These are phyloP conservation scores for Yamadazyma kitorensis DNA, from an alignment of 805 yeast genomes.

Conservation along the genomic window DNA sequence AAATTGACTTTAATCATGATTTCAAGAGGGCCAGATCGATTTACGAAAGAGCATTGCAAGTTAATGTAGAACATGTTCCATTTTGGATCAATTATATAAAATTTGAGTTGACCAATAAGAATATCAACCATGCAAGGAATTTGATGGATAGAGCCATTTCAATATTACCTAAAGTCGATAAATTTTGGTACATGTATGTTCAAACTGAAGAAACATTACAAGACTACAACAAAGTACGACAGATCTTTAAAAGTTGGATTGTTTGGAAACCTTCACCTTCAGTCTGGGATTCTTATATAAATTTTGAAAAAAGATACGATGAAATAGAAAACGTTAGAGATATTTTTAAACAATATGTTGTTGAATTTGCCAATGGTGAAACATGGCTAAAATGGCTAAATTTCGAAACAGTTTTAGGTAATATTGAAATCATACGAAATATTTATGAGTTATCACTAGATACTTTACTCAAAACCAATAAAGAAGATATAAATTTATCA, in stretches of 20 bases:
- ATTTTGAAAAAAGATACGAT: conserved; percentile 67
- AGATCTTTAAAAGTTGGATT: conserved; percentile 76
- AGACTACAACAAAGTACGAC: conserved; percentile 58
- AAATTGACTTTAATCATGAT: conserved; percentile 71
- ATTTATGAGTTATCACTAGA: conserved; percentile 71
- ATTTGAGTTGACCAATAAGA: conserved; percentile 66
- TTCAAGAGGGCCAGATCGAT: conserved; percentile 77
- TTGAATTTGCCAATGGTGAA: conserved; percentile 26
- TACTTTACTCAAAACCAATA: conserved; percentile 28
- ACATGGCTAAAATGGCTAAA: conserved; percentile 77
- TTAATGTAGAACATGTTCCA: conserved; percentile 72
- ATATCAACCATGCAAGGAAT: conserved; percentile 86
- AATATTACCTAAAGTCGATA: conserved; percentile 73
- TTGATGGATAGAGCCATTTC: conserved; percentile 74
- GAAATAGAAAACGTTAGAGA: conserved; percentile 54
- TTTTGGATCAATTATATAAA: conserved; percentile 85
- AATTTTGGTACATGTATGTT: conserved; percentile 82
- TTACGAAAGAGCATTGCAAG: conserved; percentile 82
- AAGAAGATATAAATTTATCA: conserved; percentile 24
- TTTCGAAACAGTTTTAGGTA: conserved; percentile 49
- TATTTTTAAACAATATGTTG: conserved; percentile 55
- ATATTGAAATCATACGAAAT: conserved; percentile 52
- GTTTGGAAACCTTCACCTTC: conserved; percentile 64
- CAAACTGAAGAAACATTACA: conserved; percentile 78
- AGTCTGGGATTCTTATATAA: conserved; percentile 75